Percentiles rank a stretch among this genome's conserved stretches.
These are phyloP conservation scores for Batrachochytrium dendrobatidis DNA, from an alignment of 371 early-diverging fungal genomes.

Conservation along the genomic window DNA sequence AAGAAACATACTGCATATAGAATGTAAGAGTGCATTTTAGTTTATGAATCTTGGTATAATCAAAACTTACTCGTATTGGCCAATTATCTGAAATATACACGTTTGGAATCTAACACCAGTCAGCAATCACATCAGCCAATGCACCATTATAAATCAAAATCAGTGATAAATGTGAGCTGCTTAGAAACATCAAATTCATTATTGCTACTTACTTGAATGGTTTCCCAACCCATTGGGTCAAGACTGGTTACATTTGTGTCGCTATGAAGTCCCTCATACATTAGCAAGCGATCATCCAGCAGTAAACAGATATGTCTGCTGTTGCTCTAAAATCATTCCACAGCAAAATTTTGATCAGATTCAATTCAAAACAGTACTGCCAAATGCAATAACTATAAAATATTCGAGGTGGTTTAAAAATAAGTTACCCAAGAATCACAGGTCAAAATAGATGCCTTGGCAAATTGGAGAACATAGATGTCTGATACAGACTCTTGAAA, in stretches of 20 bases:
- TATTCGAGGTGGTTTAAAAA: slow-evolving; percentile 3
- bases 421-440: slow-evolving; percentile 50
- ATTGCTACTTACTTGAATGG: slow-evolving; percentile 49
- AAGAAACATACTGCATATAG: slow-evolving; percentile 49
- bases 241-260: slow-evolving; percentile 64
- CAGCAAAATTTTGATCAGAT: not conserved
- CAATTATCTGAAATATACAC: slow-evolving; percentile 75
- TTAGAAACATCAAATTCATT: not conserved
- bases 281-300: slow-evolving; percentile 61
- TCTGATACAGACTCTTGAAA: slow-evolving; percentile 15
- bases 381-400: not conserved
- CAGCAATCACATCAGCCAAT: not conserved
- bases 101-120: slow-evolving; percentile 59
- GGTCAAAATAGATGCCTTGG: slow-evolving; percentile 53
- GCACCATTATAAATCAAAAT: not conserved
- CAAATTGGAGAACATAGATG: slow-evolving; percentile 62
- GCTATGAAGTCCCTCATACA: slow-evolving; percentile 64
- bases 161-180: not conserved
- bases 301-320: slow-evolving; percentile 56
- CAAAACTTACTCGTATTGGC: slow-evolving; percentile 61
- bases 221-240: slow-evolving; percentile 69
- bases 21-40: not conserved
- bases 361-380: not conserved
- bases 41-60: not conserved
- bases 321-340: slow-evolving; percentile 48